phyloP scores from a whole-genome alignment of 768 basidiomycete genomes.

The Tulasnella sp. region DNA sequence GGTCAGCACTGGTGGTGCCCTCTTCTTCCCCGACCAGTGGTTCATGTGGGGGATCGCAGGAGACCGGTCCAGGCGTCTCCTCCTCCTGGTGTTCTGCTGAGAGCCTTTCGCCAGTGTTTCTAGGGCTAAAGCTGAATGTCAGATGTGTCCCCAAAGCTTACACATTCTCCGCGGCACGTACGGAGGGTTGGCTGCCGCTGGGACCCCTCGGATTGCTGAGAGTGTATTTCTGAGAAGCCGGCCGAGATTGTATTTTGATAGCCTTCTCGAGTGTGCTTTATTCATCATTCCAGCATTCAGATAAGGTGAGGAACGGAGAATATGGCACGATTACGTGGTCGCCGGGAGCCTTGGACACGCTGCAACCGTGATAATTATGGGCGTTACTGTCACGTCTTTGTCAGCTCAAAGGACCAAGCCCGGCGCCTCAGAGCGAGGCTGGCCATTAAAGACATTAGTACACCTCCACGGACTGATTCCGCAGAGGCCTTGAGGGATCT shows the following conservation, averaged over 20 bases:
- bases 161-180: too few species aligned
- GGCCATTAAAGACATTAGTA: background rate
- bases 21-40: too few species aligned
- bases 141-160: too few species aligned
- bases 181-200: too few species aligned
- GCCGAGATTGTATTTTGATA: background rate
- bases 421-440: background rate
- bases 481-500: too few species aligned
- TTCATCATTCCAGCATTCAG: background rate
- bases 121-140: too few species aligned
- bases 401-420: background rate
- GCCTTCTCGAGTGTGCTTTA: background rate
- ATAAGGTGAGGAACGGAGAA: background rate
- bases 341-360: background rate
- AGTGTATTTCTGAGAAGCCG: background rate
- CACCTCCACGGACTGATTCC: background rate
- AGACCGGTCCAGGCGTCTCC: too few species aligned
- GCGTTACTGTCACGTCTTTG: background rate
- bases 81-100: too few species aligned
- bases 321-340: background rate
- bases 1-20: too few species aligned
- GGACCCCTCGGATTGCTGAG: background rate
- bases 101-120: too few species aligned
- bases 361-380: background rate
- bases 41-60: too few species aligned